Evolutionary conservation across 768 basidiomycete species (phyloP).

Genomic region (Amanita pseudoporphyria): DNA sequence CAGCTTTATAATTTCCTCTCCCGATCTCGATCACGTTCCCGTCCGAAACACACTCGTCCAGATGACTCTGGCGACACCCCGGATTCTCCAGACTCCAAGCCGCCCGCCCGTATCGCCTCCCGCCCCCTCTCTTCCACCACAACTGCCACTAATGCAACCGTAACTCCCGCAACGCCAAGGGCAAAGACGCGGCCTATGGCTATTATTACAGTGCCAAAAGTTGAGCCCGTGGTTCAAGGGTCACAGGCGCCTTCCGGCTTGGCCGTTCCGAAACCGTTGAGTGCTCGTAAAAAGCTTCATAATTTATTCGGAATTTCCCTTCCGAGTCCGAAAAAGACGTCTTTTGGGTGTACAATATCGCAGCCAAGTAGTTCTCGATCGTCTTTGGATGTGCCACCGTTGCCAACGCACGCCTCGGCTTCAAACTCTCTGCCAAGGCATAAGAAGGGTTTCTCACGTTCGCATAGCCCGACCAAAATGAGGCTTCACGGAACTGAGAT

Average conservation of each 20-base stretch:
- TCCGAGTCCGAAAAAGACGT: slow-evolving; percentile 25
- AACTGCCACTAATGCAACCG: slow-evolving; percentile 50
- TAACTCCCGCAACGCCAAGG: slow-evolving; percentile 47
- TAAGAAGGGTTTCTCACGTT: slow-evolving; percentile 18
- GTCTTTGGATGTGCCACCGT: slow-evolving; percentile 15
- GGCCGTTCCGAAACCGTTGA: slow-evolving; percentile 26
- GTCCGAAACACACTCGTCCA: slow-evolving; percentile 28
- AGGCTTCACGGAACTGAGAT: slow-evolving; percentile 19
- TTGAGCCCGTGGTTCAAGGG: not conserved
- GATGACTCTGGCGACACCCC: no score
- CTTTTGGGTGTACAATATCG: slow-evolving; percentile 26
- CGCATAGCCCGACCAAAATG: slow-evolving; percentile 22
- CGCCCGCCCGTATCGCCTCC: slow-evolving; percentile 38
- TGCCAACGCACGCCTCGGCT: slow-evolving; percentile 6
- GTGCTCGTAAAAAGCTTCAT: slow-evolving; percentile 31
- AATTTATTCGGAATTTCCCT: slow-evolving; percentile 37
- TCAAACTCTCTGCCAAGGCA: slow-evolving; percentile 21
- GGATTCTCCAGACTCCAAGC: slow-evolving; percentile 28
- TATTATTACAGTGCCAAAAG: slow-evolving; percentile 17
- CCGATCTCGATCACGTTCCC: slow-evolving; percentile 54
- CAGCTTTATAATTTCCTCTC: slow-evolving; percentile 57
- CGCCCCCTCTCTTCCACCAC: slow-evolving; percentile 62
- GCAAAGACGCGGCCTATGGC: slow-evolving; percentile 20
- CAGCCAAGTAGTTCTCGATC: slow-evolving; percentile 17
- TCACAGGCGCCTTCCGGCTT: slow-evolving; percentile 13